A percentile compares a stretch with the other conserved stretches of the same genome.
Evolutionary conservation across 2,329 filamentous ascomycete genomes (phyloP).

Genomic region (Westerdykella aurantiaca): DNA sequence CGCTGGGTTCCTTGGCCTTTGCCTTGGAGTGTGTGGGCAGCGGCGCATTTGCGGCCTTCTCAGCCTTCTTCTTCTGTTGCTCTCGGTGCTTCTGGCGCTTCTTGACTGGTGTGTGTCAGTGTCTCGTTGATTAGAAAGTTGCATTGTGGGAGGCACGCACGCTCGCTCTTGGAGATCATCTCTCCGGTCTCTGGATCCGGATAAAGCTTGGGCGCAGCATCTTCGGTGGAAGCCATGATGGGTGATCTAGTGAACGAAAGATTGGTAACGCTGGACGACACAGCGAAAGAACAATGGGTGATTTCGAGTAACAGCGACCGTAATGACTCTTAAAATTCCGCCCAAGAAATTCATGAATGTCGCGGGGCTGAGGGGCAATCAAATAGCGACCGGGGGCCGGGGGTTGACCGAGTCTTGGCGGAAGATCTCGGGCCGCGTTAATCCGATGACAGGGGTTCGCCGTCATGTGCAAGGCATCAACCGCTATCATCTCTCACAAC

Average conservation of each 20-base stretch:
- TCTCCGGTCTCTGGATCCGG: conserved; percentile 93
- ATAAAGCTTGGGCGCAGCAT: conserved; percentile 57
- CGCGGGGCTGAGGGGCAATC: too few relatives aligned
- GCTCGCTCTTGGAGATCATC: conserved; percentile 52
- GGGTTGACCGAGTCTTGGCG: too few relatives aligned
- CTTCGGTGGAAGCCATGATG: conserved; percentile 15
- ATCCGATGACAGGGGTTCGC: not conserved
- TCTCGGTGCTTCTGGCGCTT: conserved; percentile 88
- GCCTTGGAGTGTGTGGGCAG: conserved; percentile 55
- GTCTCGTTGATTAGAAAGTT: conserved; percentile 14
- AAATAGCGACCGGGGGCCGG: too few relatives aligned
- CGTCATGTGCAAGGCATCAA: not conserved
- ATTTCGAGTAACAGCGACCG: too few relatives aligned
- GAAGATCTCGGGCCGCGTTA: too few relatives aligned
- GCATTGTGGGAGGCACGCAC: conserved; percentile 11
- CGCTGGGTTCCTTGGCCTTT: conserved; percentile 61
- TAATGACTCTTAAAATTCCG: too few relatives aligned
- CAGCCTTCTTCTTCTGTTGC: conserved; percentile 80
- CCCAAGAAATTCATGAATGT: too few relatives aligned
- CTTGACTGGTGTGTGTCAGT: conserved; percentile 80
- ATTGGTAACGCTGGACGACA: too few relatives aligned
- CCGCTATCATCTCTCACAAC: too few relatives aligned
- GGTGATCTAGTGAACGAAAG: not conserved
- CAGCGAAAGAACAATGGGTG: too few relatives aligned
- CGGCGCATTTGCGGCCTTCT: conserved; percentile 77